A percentile compares a stretch with the other conserved stretches of the same genome.
phyloP scores from a whole-genome alignment of 331 rosid genomes.

The Malus hybrid region DNA sequence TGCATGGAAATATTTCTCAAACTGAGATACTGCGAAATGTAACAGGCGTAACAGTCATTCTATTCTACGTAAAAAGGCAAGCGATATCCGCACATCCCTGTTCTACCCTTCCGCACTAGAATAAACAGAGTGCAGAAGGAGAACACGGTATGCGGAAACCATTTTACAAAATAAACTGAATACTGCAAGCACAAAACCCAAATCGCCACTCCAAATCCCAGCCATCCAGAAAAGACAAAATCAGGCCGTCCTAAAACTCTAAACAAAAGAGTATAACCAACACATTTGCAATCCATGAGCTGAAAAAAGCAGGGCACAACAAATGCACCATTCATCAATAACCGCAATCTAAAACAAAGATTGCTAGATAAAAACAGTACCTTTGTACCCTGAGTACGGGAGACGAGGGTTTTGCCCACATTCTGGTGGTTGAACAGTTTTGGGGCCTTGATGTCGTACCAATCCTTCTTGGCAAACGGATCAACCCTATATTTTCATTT shows the following conservation, averaged over 20 bases:
- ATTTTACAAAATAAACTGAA: neutral
- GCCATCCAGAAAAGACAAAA: neutral
- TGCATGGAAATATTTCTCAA: too few relatives aligned
- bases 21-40: too few relatives aligned
- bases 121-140: too few relatives aligned
- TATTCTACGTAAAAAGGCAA: too few relatives aligned
- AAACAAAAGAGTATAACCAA: neutral
- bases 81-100: too few relatives aligned
- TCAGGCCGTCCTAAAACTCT: neutral
- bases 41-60: too few relatives aligned
- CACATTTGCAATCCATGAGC: neutral
- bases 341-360: neutral
- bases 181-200: neutral
- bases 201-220: neutral
- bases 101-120: too few relatives aligned
- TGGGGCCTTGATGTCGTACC: constrained; percentile 88
- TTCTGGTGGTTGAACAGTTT: constrained; percentile 50
- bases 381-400: constrained; percentile 96
- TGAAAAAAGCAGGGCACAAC: neutral
- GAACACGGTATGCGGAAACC: too few relatives aligned
- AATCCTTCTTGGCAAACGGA: constrained; percentile 93
- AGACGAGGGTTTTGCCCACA: constrained; percentile 82
- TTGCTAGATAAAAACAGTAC: constrained; percentile 15
- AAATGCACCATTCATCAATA: neutral
- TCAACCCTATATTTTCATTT: constrained; percentile 36